A percentile compares a stretch with the other conserved stretches of the same genome.
phyloP scores from a whole-genome alignment of 495 filamentous ascomycete species.

The Trypethelium eluteriae region DNA sequence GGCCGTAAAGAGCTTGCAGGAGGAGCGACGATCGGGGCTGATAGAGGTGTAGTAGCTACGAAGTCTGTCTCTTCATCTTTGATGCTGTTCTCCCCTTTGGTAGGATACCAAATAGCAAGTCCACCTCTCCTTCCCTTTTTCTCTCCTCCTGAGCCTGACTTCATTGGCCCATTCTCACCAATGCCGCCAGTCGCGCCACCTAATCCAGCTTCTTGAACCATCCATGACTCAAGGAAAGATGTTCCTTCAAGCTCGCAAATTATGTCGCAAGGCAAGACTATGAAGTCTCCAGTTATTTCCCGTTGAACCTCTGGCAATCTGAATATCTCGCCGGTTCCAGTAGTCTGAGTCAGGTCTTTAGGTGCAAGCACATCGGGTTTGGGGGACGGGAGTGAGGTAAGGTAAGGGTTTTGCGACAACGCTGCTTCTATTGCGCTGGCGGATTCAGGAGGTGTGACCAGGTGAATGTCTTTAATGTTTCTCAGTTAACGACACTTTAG shows the following conservation, averaged over 20 bases:
- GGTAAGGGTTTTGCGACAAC: conserved; percentile 74
- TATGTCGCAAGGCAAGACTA: conserved; percentile 88
- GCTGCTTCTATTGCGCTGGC: conserved; percentile 64
- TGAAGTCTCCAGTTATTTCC: conserved; percentile 69
- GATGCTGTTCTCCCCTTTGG: conserved; percentile 54
- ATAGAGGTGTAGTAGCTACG: conserved; percentile 61
- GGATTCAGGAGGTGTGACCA: conserved; percentile 73
- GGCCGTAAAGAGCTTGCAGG: conserved; percentile 54
- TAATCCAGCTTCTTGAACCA: conserved; percentile 70
- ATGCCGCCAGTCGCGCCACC: conserved; percentile 40
- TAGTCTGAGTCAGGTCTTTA: conserved; percentile 61
- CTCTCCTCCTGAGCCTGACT: conserved; percentile 45
- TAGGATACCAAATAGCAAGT: conserved; percentile 81
- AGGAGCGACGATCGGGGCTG: conserved; percentile 47
- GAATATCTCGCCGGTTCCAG: conserved; percentile 84
- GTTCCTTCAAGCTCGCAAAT: conserved; percentile 83
- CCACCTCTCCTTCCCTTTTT: conserved; percentile 60
- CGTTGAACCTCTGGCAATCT: conserved; percentile 42
- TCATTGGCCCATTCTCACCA: conserved; percentile 29
- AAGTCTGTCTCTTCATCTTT: conserved; percentile 93
- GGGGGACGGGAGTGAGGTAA: conserved; percentile 71
- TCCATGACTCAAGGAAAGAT: conserved; percentile 80
- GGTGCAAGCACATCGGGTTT: conserved; percentile 70
- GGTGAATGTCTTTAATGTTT: conserved; percentile 57
- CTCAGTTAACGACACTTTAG: background rate